Conservation (phyloP, 495 filamentous ascomycete genomes). For the Aspergillus carlsbadensis region DNA sequence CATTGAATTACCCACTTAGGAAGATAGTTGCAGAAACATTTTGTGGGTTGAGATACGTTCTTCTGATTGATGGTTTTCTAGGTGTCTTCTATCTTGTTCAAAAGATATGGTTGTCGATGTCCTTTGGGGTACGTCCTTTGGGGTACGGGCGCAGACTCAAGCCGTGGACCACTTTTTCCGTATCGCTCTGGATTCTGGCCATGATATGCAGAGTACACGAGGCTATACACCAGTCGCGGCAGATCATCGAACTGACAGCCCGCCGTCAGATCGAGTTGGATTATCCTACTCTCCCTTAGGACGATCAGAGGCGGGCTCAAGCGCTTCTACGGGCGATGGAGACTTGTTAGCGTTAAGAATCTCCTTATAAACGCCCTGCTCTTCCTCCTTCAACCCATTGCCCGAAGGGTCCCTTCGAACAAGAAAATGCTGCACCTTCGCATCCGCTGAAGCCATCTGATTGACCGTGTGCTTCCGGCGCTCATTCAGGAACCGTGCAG, state of each 20-base stretch:
- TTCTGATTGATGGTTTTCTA: too few relatives aligned
- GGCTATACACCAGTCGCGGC: too few relatives aligned
- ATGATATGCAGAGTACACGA: too few relatives aligned
- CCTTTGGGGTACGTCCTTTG: too few relatives aligned
- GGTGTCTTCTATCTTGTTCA: too few relatives aligned
- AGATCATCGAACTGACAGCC: background rate
- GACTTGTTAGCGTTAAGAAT: slow-evolving; percentile 27
- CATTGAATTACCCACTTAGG: too few relatives aligned
- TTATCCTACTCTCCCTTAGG: background rate
- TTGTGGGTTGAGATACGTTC: too few relatives aligned
- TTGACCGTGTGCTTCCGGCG: slow-evolving; percentile 50
- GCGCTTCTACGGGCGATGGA: background rate
- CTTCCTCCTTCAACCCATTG: slow-evolving; percentile 43
- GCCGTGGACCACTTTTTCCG: too few relatives aligned
- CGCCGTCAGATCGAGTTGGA: background rate
- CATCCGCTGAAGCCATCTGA: slow-evolving; percentile 51
- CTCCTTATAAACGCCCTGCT: slow-evolving; percentile 37
- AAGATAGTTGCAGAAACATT: too few relatives aligned
- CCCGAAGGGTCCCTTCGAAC: slow-evolving; percentile 60
- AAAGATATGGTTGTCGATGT: too few relatives aligned
- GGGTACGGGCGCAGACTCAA: too few relatives aligned
- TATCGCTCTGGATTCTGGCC: too few relatives aligned
- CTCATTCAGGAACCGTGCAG: slow-evolving; percentile 58
- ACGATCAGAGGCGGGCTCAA: background rate
- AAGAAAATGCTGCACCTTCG: slow-evolving; percentile 71